Conservation (phyloP, 2,329 filamentous ascomycete species). For the Arthroderma sp. region DNA sequence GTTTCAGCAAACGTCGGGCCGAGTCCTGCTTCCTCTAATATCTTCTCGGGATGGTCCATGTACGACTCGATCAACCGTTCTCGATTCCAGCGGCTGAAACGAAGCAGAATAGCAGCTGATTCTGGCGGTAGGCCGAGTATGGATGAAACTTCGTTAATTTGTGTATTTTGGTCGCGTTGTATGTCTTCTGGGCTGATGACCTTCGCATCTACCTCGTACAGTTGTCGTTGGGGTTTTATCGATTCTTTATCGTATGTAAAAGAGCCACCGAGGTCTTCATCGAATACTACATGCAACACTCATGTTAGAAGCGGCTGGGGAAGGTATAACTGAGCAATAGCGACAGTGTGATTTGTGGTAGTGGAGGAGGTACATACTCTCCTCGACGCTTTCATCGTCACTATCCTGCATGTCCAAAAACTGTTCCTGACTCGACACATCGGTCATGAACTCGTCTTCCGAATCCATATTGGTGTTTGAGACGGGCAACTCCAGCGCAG, state of each 20-base stretch:
- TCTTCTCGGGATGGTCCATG: slow-evolving; percentile 73
- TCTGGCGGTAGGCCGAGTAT: slow-evolving; percentile 83
- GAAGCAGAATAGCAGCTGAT: slow-evolving; percentile 76
- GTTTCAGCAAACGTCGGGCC: slow-evolving; percentile 48
- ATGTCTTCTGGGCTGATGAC: slow-evolving; percentile 72
- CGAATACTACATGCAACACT: slow-evolving; percentile 34
- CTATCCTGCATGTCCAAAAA: slow-evolving; percentile 56
- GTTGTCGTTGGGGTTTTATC: slow-evolving; percentile 55
- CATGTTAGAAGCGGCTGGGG: no score
- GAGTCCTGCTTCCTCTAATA: slow-evolving; percentile 74
- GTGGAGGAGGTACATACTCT: slow-evolving; percentile 20
- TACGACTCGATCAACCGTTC: slow-evolving; percentile 89
- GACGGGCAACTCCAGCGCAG: background rate
- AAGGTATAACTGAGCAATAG: no score
- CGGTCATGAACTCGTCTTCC: slow-evolving; percentile 85
- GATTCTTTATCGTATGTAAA: slow-evolving; percentile 59
- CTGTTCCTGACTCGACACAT: slow-evolving; percentile 57
- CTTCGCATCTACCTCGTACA: slow-evolving; percentile 74
- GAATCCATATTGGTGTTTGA: slow-evolving; percentile 64
- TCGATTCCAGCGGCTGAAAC: slow-evolving; percentile 90
- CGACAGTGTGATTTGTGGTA: background rate
- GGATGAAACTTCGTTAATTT: slow-evolving; percentile 80
- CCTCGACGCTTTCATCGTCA: slow-evolving; percentile 48
- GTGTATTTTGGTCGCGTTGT: slow-evolving; percentile 67
- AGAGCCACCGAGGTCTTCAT: slow-evolving; percentile 45